Percentiles rank a stretch among this genome's conserved stretches.
These are phyloP conservation scores for Coniella vitis DNA, from an alignment of 2,329 filamentous ascomycete genomes.

Conservation along the genomic window DNA sequence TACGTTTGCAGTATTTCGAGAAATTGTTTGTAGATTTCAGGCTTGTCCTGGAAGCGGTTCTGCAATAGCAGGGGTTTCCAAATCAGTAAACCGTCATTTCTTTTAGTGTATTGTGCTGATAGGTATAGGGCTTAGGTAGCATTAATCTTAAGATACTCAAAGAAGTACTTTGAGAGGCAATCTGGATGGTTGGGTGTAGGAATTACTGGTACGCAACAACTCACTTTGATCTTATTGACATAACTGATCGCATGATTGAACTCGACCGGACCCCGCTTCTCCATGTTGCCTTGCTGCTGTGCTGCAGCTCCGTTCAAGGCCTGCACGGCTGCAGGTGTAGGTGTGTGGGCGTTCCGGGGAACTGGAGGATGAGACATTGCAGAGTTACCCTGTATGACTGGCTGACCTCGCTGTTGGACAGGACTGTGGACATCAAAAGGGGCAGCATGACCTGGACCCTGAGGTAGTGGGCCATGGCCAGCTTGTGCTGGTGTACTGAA, in stretches of 20 bases:
- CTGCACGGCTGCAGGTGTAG: conserved; percentile 49
- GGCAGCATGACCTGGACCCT: conserved; percentile 25
- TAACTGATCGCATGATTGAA: conserved; percentile 99
- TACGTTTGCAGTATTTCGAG: conserved; percentile 97
- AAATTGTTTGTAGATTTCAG: conserved; percentile 99
- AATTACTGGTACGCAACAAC: conserved; percentile 22
- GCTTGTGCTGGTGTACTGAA: conserved; percentile 53
- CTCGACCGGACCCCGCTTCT: conserved; percentile 89
- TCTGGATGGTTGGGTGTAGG: too few relatives aligned
- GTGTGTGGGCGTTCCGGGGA: conserved; percentile 50
- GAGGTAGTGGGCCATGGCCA: conserved; percentile 41
- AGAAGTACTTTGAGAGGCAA: too few relatives aligned
- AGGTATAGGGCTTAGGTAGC: too few relatives aligned
- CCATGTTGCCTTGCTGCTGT: conserved; percentile 52
- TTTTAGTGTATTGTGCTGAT: too few relatives aligned
- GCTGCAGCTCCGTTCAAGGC: conserved; percentile 55
- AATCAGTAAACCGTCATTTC: too few relatives aligned
- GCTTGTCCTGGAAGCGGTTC: conserved; percentile 95
- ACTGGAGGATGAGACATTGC: conserved; percentile 36
- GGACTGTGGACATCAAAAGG: conserved; percentile 26
- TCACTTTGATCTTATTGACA: conserved; percentile 98
- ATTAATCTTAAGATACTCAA: too few relatives aligned
- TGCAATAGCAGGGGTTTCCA: conserved; percentile 29
- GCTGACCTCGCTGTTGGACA: conserved; percentile 24
- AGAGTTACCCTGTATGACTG: conserved; percentile 27